Base-by-base conservation (phyloP, 805 yeast genomes). In the Starmerella vaccinii region DNA sequence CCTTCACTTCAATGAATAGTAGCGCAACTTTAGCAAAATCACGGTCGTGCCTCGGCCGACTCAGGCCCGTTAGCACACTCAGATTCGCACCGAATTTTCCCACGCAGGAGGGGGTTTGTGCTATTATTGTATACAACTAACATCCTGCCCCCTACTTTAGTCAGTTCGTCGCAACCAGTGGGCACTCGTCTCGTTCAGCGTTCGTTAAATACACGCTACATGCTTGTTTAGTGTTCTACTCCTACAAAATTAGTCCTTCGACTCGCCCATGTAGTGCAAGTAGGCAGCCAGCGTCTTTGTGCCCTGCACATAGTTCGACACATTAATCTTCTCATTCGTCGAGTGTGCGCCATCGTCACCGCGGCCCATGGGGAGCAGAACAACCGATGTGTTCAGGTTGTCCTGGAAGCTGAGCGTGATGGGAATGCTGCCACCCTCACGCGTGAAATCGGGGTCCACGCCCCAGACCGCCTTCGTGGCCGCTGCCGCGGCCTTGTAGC, bases 261-360 rank as follows among this genome's bases (percentile, higher is more conserved):
- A 68, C 54, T 65, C 75, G 49, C 80, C 84, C 59, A 83, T 83
- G 72, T 82, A 89, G 70, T 92, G 97, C 65, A 92, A 75, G 70
- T 88, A 92, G 18, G 97, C 95, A 58, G 90, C 82, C 69, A 90
- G 77, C 13, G 95, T 84, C 75, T 92, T 92, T 64, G 84, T 80
- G 58, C 99, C 99, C 63, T 85, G 84, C 59, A 92, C 80, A 70
- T 85, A 92, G 75, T 92, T 92, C 57, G 83, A 71, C 48, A 88
- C 73, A 66, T 94, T 84, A 61, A 92, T 71, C 73, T 92, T 92
- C 72, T 92, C 99, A 66, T 92, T 92, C 63, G 92, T 88, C 21
- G 96, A 87, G 68, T 92, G 99, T 43, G 99, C 98, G 61, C 98
- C 98, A 65, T 92, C 99, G 67, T 92, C 97, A 59, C 98, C 98